These are phyloP conservation scores for Ligustrum vulgare DNA, from an alignment of 257 asterid genomes.

Conservation along the genomic window DNA sequence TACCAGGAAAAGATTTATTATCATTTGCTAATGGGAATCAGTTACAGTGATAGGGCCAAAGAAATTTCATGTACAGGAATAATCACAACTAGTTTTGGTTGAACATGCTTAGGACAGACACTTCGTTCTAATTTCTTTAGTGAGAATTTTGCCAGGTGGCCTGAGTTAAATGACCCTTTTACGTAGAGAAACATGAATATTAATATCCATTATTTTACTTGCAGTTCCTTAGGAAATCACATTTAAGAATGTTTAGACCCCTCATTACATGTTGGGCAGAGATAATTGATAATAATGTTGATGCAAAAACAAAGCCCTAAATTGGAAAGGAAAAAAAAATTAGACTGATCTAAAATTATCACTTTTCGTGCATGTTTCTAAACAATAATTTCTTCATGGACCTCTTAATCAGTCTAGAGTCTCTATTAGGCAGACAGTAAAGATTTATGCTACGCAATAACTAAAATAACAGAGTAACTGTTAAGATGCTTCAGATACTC, in stretches of 20 bases:
- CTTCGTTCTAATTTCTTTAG: conserved; percentile 17
- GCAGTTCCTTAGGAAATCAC: conserved; percentile 10
- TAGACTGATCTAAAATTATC: conserved; percentile 14
- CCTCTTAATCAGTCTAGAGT: conserved; percentile 5
- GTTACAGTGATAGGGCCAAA: conserved; percentile 1
- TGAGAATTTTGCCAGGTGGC: not conserved
- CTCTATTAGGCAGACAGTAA: conserved; percentile 11
- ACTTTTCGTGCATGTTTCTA: conserved; percentile 13
- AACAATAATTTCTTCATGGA: not conserved
- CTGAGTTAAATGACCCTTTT: conserved; percentile 14
- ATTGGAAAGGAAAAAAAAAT: conserved; percentile 6
- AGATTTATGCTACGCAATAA: conserved; percentile 9
- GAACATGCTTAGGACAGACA: conserved; percentile 6
- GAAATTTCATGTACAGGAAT: conserved; percentile 9
- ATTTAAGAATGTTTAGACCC: conserved; percentile 12
- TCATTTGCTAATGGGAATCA: not conserved
- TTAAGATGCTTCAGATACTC: conserved; percentile 10
- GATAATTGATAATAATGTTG: conserved; percentile 6
- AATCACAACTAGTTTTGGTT: conserved; percentile 16
- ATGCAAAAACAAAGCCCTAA: not conserved
- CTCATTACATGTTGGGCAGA: conserved; percentile 21
- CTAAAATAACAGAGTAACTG: conserved; percentile 18
- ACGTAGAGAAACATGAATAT: conserved; percentile 16
- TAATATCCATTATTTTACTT: not conserved
- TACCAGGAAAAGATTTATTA: not conserved